A percentile compares a stretch with the other conserved stretches of the same genome.
These are phyloP conservation scores for Colletotrichum horii DNA, from an alignment of 2,329 filamentous ascomycete genomes.

Conservation along the genomic window DNA sequence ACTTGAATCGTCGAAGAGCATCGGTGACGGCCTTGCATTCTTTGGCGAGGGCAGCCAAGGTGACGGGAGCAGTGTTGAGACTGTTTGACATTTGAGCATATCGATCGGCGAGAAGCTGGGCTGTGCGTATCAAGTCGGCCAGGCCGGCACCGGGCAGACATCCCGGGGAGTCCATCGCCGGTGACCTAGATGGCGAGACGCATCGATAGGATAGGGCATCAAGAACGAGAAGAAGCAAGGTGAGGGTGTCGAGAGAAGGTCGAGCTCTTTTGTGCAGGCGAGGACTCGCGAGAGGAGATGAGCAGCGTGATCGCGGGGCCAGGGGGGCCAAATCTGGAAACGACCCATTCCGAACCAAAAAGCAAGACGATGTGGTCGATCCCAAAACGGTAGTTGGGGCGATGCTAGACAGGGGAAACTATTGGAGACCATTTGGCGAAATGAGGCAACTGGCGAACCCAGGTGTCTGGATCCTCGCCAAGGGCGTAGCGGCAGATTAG, in stretches of 20 bases:
- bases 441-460: slow-evolving; percentile 11
- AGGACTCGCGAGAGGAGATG: not conserved
- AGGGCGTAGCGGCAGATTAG: not conserved
- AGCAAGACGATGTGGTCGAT: not conserved
- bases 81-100: slow-evolving; percentile 4
- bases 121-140: slow-evolving; percentile 8
- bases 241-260: not conserved
- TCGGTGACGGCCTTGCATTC: slow-evolving; percentile 21
- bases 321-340: slow-evolving; percentile 5
- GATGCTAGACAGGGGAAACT: slow-evolving; percentile 14
- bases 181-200: slow-evolving; percentile 8
- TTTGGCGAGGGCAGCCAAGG: slow-evolving; percentile 21
- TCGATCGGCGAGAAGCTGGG: slow-evolving; percentile 9
- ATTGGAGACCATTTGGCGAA: slow-evolving; percentile 19
- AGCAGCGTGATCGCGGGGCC: slow-evolving; percentile 4
- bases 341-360: not conserved
- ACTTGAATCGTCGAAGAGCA: slow-evolving; percentile 12
- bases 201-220: not conserved
- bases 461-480: not conserved
- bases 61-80: slow-evolving; percentile 25
- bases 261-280: slow-evolving; percentile 1
- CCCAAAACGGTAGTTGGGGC: slow-evolving; percentile 8
- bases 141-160: slow-evolving; percentile 16
- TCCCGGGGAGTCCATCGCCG: slow-evolving; percentile 21
- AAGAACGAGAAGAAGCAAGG: not conserved